phyloP scores from a whole-genome alignment of 176 grass and related monocot genomes.

The Echinochloa phyllopogon region DNA sequence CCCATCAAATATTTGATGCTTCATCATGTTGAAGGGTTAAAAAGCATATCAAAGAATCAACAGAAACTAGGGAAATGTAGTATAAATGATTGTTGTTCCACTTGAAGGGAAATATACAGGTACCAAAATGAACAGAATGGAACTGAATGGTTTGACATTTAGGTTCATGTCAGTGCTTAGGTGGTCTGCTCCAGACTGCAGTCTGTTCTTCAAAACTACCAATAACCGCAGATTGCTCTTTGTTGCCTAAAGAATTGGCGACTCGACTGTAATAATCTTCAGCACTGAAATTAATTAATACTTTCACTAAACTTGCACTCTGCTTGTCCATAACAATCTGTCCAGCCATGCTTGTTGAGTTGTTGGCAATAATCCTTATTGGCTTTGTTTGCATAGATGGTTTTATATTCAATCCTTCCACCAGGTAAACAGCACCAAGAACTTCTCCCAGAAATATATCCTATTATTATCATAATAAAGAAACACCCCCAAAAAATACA shows the following conservation, averaged over 20 bases:
- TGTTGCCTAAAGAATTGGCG: slow-evolving; percentile 52
- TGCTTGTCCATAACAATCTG: slow-evolving; percentile 45
- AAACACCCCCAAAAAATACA: neutral
- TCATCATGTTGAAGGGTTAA: too few relatives aligned
- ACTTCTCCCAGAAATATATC: slow-evolving; percentile 50
- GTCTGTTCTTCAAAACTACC: slow-evolving; percentile 78
- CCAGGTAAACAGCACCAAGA: slow-evolving; percentile 77
- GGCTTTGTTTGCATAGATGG: slow-evolving; percentile 43
- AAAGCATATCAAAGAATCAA: too few relatives aligned
- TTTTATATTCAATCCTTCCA: slow-evolving; percentile 61
- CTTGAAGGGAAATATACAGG: neutral
- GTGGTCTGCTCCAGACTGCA: slow-evolving; percentile 55
- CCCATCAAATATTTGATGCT: too few relatives aligned
- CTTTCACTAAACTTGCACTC: slow-evolving; percentile 46
- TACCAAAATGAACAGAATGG: neutral
- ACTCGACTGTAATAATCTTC: slow-evolving; percentile 60
- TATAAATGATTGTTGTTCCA: neutral
- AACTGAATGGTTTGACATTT: slow-evolving; percentile 8
- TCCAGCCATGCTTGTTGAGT: slow-evolving; percentile 47
- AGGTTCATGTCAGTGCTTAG: slow-evolving; percentile 22
- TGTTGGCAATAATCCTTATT: slow-evolving; percentile 55
- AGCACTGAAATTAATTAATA: slow-evolving; percentile 57
- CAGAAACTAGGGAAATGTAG: too few relatives aligned
- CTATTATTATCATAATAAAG: neutral
- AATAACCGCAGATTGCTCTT: slow-evolving; percentile 62